Base-by-base conservation (phyloP, 345 rosid species). In the Moricandia moricandioides region DNA sequence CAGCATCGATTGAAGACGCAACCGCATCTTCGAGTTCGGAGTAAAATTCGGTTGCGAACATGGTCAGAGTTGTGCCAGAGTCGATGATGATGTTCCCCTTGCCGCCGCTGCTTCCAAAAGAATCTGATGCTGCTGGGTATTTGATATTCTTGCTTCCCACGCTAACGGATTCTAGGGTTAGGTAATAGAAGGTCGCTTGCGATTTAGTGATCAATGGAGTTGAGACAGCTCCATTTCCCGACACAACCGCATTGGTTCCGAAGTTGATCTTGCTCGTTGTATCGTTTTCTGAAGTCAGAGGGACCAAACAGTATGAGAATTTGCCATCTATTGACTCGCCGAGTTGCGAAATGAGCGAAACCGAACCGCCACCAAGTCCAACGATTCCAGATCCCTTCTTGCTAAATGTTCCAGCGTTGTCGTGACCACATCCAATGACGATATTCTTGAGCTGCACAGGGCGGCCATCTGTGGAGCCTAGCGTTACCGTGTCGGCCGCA, bases 31-130 rank as follows among this genome's bases (percentile, higher is more conserved):
- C 24, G 24, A 21, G 6, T 18, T 81, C 7, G 1, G 47, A 7
- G 70, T 70, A 79, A 29, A 81, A 80, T 0, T 26, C 73, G 0
- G 7, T 10, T 0, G 88, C 88, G 1, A 84, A 30, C 1, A 84
- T 0, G 1, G 92, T 90, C 12, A 82, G 39, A 2, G 91, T 85
- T 10, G 88, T 85, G 2, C 93, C 90, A 0, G 89, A 88, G 37
- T 90, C 93, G 7, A 86, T 78, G 60, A 88, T 76, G 17, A 84
- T 84, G 70, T 86, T 85, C 1, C 87, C 88, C 12, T 76, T 52
- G 0, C 31, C 1, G 0, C 31, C 1, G 0, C 31, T 29, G 31
- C n/a, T 8, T 70, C 67, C 80, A n/a, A 1, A 33, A 33, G 17
- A 37, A 7, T 6, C 21, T 0, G 65, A 35, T 10, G 3, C 13